A percentile compares a stretch with the other conserved stretches of the same genome.
Conservation (phyloP, 768 basidiomycete species). For the Pulveroboletus ravenelii region DNA sequence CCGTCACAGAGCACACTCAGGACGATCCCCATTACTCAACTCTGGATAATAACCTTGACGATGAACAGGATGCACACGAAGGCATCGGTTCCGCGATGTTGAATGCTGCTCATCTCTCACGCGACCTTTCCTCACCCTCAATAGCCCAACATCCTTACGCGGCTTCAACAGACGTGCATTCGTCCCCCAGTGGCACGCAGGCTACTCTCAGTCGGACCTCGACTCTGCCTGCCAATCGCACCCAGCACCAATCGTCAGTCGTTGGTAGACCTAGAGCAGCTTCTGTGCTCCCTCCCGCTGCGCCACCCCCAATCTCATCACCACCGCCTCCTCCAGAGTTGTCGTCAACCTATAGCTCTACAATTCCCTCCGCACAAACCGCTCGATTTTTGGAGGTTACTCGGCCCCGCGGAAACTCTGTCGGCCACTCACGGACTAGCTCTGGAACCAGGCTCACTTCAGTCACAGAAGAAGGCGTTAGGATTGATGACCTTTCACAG, state of each 20-base stretch:
- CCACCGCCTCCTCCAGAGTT: slow-evolving; percentile 44
- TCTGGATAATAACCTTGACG: slow-evolving; percentile 20
- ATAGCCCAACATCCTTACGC: slow-evolving; percentile 50
- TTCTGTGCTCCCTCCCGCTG: slow-evolving; percentile 60
- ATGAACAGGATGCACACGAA: slow-evolving; percentile 38
- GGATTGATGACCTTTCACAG: slow-evolving; percentile 33
- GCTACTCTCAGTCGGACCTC: slow-evolving; percentile 32
- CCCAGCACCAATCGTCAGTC: slow-evolving; percentile 19
- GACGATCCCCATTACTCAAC: slow-evolving; percentile 29
- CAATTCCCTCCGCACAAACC: slow-evolving; percentile 30
- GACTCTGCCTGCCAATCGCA: slow-evolving; percentile 31
- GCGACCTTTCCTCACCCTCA: slow-evolving; percentile 24
- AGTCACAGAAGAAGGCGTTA: slow-evolving; percentile 55
- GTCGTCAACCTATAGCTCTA: slow-evolving; percentile 22
- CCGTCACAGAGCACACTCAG: slow-evolving; percentile 35
- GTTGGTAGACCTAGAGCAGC: slow-evolving; percentile 46
- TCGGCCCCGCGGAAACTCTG: slow-evolving; percentile 46
- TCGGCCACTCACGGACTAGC: slow-evolving; percentile 50
- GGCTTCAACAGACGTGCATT: slow-evolving; percentile 34
- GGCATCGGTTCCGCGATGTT: slow-evolving; percentile 45
- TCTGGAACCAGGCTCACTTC: slow-evolving; percentile 55
- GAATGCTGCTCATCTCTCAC: slow-evolving; percentile 28
- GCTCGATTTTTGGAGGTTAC: slow-evolving; percentile 33
- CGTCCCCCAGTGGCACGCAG: slow-evolving; percentile 23
- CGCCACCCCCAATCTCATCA: slow-evolving; percentile 62